These are phyloP conservation scores for Austroboletus festivus DNA, from an alignment of 768 basidiomycete genomes.

Conservation along the genomic window DNA sequence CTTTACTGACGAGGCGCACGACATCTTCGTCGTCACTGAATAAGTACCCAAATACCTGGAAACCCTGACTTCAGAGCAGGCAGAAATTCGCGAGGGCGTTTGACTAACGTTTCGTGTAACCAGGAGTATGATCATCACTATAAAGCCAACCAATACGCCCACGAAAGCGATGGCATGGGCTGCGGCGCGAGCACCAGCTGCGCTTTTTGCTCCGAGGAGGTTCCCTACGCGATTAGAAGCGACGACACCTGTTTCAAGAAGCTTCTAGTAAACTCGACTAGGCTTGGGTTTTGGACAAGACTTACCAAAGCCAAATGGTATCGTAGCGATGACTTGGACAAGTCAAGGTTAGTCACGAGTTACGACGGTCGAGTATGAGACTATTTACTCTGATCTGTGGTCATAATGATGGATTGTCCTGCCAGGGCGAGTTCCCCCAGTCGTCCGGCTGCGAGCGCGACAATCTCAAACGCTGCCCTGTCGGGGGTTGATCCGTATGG, in stretches of 20 bases:
- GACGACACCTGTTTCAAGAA: slow-evolving; percentile 47
- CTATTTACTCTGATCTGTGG: slow-evolving; percentile 63
- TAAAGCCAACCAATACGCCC: slow-evolving; percentile 54
- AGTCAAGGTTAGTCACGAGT: not conserved
- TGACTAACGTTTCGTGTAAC: slow-evolving; percentile 51
- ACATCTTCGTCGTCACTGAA: slow-evolving; percentile 64
- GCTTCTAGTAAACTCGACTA: not conserved
- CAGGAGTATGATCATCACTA: slow-evolving; percentile 60
- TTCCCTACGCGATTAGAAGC: slow-evolving; percentile 74
- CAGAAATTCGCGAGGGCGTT: not conserved
- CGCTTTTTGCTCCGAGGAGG: slow-evolving; percentile 57
- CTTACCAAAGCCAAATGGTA: slow-evolving; percentile 69
- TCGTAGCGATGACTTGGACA: slow-evolving; percentile 58
- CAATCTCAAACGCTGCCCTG: slow-evolving; percentile 82
- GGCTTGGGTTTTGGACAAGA: not conserved
- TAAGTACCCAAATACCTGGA: slow-evolving; percentile 58
- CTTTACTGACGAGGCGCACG: slow-evolving; percentile 44
- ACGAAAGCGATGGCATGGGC: slow-evolving; percentile 63
- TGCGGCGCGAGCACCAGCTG: slow-evolving; percentile 49
- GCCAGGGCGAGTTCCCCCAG: slow-evolving; percentile 66
- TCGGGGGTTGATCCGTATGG: not conserved
- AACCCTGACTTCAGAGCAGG: not conserved
- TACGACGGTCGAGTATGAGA: not conserved
- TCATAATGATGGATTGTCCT: slow-evolving; percentile 79
- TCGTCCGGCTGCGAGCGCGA: slow-evolving; percentile 73